A percentile compares a stretch with the other conserved stretches of the same genome.
Evolutionary conservation across 208 protist genomes (phyloP).

Genomic region (Wallacemonas collosoma): DNA sequence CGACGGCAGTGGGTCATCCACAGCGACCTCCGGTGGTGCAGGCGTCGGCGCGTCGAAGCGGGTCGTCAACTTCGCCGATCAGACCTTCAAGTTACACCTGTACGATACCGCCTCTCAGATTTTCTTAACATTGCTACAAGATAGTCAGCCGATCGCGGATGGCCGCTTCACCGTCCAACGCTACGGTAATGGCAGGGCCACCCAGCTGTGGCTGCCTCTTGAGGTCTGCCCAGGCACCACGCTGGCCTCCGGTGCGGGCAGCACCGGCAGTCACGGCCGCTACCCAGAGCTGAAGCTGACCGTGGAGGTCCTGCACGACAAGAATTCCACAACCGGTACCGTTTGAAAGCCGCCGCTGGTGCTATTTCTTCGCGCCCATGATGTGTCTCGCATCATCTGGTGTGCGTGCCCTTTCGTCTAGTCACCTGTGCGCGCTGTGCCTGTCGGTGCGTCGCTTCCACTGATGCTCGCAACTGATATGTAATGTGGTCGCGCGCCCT

Average conservation of each 20-base stretch:
- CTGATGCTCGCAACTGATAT: too few species aligned
- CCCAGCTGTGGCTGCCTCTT: slow-evolving; percentile 30
- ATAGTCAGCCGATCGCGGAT: slow-evolving; percentile 24
- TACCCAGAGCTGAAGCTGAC: slow-evolving; percentile 27
- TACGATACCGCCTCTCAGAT: slow-evolving; percentile 31
- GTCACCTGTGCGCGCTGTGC: too few species aligned
- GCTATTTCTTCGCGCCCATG: too few species aligned
- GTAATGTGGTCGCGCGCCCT: too few species aligned
- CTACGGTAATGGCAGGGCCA: slow-evolving; percentile 21
- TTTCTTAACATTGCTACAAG: slow-evolving; percentile 18
- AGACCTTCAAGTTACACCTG: slow-evolving; percentile 36
- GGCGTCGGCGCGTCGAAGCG: slow-evolving; percentile 14
- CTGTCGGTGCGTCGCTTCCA: too few species aligned
- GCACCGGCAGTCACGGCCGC: background rate
- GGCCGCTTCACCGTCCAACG: slow-evolving; percentile 29
- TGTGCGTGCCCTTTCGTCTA: too few species aligned
- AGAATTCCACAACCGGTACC: background rate
- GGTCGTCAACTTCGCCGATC: slow-evolving; percentile 27
- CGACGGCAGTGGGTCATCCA: background rate
- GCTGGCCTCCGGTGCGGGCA: background rate
- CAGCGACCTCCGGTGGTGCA: background rate
- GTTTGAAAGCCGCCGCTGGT: background rate
- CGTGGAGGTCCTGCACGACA: slow-evolving; percentile 26
- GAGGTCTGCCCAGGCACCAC: background rate
- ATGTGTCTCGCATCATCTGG: too few species aligned